These are phyloP conservation scores for Cyphellophora attinorum DNA, from an alignment of 2,329 filamentous ascomycete genomes.

Conservation along the genomic window DNA sequence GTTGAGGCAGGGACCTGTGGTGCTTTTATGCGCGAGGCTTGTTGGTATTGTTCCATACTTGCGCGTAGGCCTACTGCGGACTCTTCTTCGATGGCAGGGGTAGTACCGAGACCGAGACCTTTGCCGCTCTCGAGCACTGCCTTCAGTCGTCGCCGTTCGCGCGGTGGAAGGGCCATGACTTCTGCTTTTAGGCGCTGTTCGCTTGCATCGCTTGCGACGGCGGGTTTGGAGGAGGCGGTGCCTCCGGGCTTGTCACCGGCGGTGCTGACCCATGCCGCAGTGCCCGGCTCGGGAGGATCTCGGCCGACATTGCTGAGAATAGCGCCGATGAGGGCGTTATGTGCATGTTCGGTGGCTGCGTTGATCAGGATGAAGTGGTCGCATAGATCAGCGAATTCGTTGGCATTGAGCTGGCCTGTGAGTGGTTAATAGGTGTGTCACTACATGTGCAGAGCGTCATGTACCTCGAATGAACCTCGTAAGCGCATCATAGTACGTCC, in stretches of 20 bases:
- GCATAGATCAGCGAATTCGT: constrained; percentile 48
- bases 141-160: constrained; percentile 51
- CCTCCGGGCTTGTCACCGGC: constrained; percentile 44
- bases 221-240: constrained; percentile 35
- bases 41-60: constrained; percentile 33
- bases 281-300: constrained; percentile 52
- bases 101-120: neutral
- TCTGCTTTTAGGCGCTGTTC: constrained; percentile 56
- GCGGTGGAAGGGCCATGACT: constrained; percentile 51
- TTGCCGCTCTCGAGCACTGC: constrained; percentile 17
- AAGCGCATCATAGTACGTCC: constrained; percentile 49
- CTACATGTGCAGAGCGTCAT: constrained; percentile 5
- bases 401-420: constrained; percentile 50
- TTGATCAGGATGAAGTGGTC: constrained; percentile 45
- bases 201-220: constrained; percentile 43
- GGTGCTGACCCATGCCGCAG: constrained; percentile 52
- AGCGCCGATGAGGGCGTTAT: constrained; percentile 52
- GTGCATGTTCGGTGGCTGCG: constrained; percentile 45
- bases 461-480: constrained; percentile 49
- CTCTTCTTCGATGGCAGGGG: constrained; percentile 11
- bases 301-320: constrained; percentile 50
- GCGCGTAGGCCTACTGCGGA: constrained; percentile 11
- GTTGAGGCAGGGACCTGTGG: constrained; percentile 49
- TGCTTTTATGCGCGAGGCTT: constrained; percentile 39
- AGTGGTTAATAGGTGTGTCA: constrained; percentile 5